Percentiles rank a stretch among this genome's conserved stretches.
Conservation (phyloP, 2,329 filamentous ascomycete species). For the Botrytis cinerea region DNA sequence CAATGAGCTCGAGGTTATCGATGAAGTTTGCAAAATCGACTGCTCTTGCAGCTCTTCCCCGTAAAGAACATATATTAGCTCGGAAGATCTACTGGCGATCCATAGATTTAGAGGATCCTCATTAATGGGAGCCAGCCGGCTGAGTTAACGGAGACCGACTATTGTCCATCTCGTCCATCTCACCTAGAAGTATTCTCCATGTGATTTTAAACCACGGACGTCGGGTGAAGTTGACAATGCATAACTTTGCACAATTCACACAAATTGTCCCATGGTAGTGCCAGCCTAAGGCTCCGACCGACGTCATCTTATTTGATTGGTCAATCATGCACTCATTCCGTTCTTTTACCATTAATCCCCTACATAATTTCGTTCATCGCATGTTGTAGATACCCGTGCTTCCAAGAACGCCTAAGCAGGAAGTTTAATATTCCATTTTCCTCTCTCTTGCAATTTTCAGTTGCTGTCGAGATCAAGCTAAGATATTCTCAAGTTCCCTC, state of each 20-base stretch:
- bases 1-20: background rate
- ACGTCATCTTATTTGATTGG: background rate
- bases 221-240: background rate
- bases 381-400: background rate
- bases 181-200: background rate
- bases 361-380: conserved; percentile 4
- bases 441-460: background rate
- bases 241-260: background rate
- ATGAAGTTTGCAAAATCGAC: background rate
- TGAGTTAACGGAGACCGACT: background rate
- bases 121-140: background rate
- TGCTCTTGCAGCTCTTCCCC: background rate
- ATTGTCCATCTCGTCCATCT: background rate
- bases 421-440: background rate
- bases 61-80: background rate
- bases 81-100: background rate
- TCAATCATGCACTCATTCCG: background rate
- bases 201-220: background rate
- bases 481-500: background rate
- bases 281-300: background rate
- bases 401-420: background rate
- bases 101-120: background rate
- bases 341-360: background rate
- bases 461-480: background rate
- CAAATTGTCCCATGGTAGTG: background rate